Base-by-base conservation (phyloP, 2,329 filamentous ascomycete genomes). In the Penicillium oxalicum region DNA sequence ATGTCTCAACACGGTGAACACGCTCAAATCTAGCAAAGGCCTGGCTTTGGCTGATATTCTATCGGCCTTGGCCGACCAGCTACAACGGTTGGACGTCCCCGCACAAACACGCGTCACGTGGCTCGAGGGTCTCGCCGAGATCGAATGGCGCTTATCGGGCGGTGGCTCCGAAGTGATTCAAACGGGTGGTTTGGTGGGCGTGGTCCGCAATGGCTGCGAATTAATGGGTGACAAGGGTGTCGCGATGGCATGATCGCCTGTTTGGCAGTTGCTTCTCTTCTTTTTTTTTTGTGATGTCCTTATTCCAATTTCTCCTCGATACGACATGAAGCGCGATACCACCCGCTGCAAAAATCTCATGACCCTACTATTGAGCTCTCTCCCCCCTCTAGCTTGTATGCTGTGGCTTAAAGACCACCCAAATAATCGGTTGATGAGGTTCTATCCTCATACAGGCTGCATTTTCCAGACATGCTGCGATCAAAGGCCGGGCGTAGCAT, bases 11-110 rank as follows among this genome's bases (percentile, higher is more conserved):
- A 95, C 89, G 0, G 84, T 98, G 69, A 93, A 93, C 64, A 83
- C 87, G 0, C 77, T 98, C 53, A 98, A 98, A 72, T 78, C 82
- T 4, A 79, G 82, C 48, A 88, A 93, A 62, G 93, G 93, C 0
- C 75, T 98, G 41, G 93, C 93, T 2, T 71, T 98, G 51, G 93
- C 93, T 3, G 93, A 98, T 66, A 96, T 98, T 49, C 81, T 98
- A 56, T 94, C 90, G 0, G 82, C 88, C 0, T 68, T 97, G 36
- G 82, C 86, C 0, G 91, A 96, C 60, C 87, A 95, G 71, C 70
- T 98, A 49, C 78, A 81, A 18, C 86, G 84, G 65, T 73, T 96
- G 43, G 88, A 95, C 57, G 93, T 95, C 9, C 87, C 85, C 45
- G 78, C 88, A 0, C 86, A 91, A 66, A 91, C 90, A 9, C 87